Percentiles rank a stretch among this genome's conserved stretches.
Conservation (phyloP, 148 eudicot species). For the Vaccinium myrtillus region DNA sequence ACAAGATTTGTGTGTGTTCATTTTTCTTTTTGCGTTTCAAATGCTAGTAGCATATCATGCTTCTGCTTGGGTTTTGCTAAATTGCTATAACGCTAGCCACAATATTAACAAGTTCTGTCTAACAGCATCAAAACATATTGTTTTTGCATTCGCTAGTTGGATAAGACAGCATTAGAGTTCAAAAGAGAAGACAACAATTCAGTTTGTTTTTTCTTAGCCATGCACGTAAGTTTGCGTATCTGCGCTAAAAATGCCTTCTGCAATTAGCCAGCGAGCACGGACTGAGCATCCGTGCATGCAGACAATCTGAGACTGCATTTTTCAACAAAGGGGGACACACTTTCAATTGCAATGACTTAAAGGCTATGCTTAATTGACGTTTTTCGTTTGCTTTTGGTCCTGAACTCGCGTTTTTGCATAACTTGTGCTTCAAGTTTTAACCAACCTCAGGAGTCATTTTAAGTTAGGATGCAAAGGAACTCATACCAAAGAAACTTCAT, state of each 20-base stretch:
- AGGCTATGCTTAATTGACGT: background rate
- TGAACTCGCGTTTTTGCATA: background rate
- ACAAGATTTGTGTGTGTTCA: no score
- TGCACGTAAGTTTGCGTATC: background rate
- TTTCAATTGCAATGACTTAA: background rate
- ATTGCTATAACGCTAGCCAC: background rate
- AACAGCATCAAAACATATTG: background rate
- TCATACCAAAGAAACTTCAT: background rate
- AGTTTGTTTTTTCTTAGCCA: no score
- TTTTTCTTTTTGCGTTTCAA: background rate
- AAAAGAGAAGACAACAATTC: no score
- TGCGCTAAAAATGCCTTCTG: conserved; percentile 24
- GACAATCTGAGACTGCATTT: no score
- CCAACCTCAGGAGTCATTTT: background rate
- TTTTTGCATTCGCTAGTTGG: no score
- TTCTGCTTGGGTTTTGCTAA: no score
- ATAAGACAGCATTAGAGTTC: no score
- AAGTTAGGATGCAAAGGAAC: background rate
- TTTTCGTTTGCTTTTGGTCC: background rate
- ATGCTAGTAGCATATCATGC: background rate
- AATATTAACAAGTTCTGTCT: no score
- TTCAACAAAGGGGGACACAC: no score
- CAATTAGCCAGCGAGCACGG: conserved; percentile 57
- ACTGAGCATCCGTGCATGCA: conserved; percentile 30
- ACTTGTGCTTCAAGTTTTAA: background rate